A percentile compares a stretch with the other conserved stretches of the same genome.
Evolutionary conservation across 2,329 filamentous ascomycete genomes (phyloP).

Genomic region (Aspergillus fischeri): DNA sequence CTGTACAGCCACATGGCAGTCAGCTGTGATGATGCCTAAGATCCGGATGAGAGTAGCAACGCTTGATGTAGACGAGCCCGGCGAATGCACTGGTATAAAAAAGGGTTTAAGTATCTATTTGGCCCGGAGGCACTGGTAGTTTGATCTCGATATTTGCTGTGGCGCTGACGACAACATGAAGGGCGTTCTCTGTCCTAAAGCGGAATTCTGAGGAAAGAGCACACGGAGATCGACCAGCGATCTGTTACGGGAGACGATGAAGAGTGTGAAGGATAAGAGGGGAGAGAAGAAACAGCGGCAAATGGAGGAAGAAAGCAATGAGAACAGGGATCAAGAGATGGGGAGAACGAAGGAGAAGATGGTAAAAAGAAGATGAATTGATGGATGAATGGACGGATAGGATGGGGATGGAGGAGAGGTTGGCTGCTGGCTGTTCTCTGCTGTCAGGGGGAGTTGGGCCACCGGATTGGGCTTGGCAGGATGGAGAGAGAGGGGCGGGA

Average conservation of each 20-base stretch:
- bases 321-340: neutral
- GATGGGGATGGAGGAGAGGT: neutral
- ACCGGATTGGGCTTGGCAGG: neutral
- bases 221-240: constrained; percentile 27
- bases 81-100: neutral
- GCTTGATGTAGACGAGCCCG: neutral
- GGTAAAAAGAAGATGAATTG: neutral
- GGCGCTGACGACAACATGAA: constrained; percentile 32
- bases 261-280: constrained; percentile 4
- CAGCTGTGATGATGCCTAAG: constrained; percentile 12
- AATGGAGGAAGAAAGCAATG: constrained; percentile 1
- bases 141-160: constrained; percentile 21
- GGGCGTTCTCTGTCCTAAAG: constrained; percentile 20
- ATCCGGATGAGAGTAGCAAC: constrained; percentile 4
- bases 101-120: constrained; percentile 18
- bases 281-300: constrained; percentile 2
- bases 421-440: neutral
- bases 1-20: constrained; percentile 45
- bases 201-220: constrained; percentile 7
- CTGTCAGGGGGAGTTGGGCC: neutral
- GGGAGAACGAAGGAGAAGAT: constrained; percentile 1
- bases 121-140: constrained; percentile 20
- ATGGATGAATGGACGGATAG: neutral
- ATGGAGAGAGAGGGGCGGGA: neutral
- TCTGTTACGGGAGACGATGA: constrained; percentile 8